Conservation (phyloP, 352 stramenopile genomes). For the Phytophthora pluvialis region DNA sequence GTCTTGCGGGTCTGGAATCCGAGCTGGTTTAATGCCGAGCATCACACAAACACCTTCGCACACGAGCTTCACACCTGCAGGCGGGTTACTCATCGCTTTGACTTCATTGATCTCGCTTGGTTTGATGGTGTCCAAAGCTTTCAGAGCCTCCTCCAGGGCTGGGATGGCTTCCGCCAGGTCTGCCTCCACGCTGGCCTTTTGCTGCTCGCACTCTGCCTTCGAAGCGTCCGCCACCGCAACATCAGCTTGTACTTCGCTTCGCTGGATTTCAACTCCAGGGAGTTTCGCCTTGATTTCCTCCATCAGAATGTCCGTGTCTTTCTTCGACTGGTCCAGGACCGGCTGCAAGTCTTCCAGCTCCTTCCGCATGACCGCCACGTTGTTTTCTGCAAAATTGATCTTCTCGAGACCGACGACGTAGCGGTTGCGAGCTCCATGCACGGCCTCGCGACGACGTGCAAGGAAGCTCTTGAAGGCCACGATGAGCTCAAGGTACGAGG, state of each 20-base stretch:
- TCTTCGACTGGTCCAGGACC: constrained; percentile 90
- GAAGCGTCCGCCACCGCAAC: constrained; percentile 78
- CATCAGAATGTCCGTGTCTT: constrained; percentile 95
- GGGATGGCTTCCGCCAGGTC: constrained; percentile 95
- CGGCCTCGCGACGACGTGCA: constrained; percentile 77
- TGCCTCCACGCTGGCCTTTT: constrained; percentile 86
- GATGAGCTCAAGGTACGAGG: constrained; percentile 95
- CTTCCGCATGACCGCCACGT: constrained; percentile 94
- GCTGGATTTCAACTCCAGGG: constrained; percentile 85
- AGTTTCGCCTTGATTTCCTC: constrained; percentile 94
- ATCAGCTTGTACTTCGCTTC: constrained; percentile 81
- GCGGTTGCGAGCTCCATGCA: constrained; percentile 81
- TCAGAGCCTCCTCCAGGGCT: constrained; percentile 92
- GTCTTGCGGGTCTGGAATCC: constrained; percentile 92
- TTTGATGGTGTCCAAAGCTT: constrained; percentile 93
- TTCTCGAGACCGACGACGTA: constrained; percentile 95
- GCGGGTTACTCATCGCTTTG: constrained; percentile 93
- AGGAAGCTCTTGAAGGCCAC: constrained; percentile 94
- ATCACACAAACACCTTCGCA: constrained; percentile 96
- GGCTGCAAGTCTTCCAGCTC: constrained; percentile 95
- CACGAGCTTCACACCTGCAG: constrained; percentile 92
- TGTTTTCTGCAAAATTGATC: constrained; percentile 93
- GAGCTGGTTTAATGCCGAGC: constrained; percentile 92
- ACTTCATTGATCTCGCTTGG: constrained; percentile 94
- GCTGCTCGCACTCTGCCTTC: constrained; percentile 91